Evolutionary conservation across 2,329 filamentous ascomycete genomes (phyloP).

Genomic region (Cytospora piceae): DNA sequence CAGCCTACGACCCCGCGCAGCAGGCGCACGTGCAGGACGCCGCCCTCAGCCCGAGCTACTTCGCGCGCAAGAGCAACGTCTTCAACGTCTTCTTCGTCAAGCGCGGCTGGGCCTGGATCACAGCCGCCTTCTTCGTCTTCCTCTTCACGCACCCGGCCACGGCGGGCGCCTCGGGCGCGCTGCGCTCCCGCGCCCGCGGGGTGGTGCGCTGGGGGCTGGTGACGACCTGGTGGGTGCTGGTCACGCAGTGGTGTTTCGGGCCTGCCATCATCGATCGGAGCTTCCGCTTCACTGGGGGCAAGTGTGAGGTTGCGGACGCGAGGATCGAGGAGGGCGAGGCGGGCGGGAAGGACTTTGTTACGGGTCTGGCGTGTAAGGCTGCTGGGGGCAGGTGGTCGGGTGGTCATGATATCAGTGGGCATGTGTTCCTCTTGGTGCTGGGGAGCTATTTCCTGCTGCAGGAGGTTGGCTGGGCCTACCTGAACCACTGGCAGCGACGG

Average conservation of each 20-base stretch:
- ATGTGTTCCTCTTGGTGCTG: conserved; percentile 89
- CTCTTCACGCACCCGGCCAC: conserved; percentile 67
- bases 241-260: conserved; percentile 98
- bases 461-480: conserved; percentile 69
- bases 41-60: conserved; percentile 75
- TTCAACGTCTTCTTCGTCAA: conserved; percentile 96
- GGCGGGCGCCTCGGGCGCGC: too few species aligned
- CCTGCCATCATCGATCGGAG: conserved; percentile 86
- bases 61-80: conserved; percentile 89
- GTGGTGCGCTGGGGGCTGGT: conserved; percentile 68
- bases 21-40: conserved; percentile 63
- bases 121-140: conserved; percentile 72
- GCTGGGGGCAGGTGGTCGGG: conserved; percentile 84
- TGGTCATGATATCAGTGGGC: conserved; percentile 95
- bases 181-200: conserved; percentile 57
- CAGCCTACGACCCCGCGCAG: conserved; percentile 62
- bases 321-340: conserved; percentile 51
- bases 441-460: conserved; percentile 81
- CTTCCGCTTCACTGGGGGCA: conserved; percentile 86
- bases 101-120: conserved; percentile 91
- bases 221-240: conserved; percentile 79
- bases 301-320: conserved; percentile 66
- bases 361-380: conserved; percentile 78
- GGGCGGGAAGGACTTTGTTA: conserved; percentile 57
- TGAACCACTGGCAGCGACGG: conserved; percentile 45